Base-by-base conservation (phyloP, 306 rosid species). In the Trifolium pratense region DNA sequence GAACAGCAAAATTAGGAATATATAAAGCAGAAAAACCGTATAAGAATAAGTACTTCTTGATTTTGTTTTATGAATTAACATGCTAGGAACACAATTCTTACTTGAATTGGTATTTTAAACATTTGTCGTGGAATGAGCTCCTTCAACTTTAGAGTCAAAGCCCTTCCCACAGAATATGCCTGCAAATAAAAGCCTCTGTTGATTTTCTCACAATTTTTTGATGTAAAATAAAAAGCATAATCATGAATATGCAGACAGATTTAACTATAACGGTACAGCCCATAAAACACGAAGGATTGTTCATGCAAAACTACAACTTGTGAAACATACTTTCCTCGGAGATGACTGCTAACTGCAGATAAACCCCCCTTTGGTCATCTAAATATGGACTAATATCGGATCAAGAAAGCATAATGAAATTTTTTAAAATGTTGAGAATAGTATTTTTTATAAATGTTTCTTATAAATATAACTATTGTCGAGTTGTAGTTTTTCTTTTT, bases 51-150 rank as follows among this genome's bases (percentile, higher is more conserved):
- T 3, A n/a, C 16, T 7, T 20, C 0, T 0, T n/a, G 1, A 40
- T 5, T 70, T 5, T 23, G 12, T 23, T 25, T 14, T 29, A 45
- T 14, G 18, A 64, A 62, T 29, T 31, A 53, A 52, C 17, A 75
- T 17, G 45, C 73, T 65, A 78, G 59, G 78, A 45, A 29, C 6
- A 26, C 10, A 36, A 16, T 58, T 71, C 85, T 82, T 80, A 91
- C 97, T 77, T 93, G 98, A 78, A 93, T 93, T 5, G 98, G 98
- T 16, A 89, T 87, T 87, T 91, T 93, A 84, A 93, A 93, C 98
- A 93, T 93, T 68, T 93, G 98, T 39, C 98, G 87, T 25, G 98
- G 98, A 77, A 93, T 93, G 70, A 93, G 93, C 90, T 93, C 97
- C 84, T 93, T 93, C 80, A 93, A 86, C 88, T 91, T 93, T 72